Percentiles rank a stretch among this genome's conserved stretches.
phyloP scores from a whole-genome alignment of 2,329 filamentous ascomycete species.

The Hypoxylon sp. region DNA sequence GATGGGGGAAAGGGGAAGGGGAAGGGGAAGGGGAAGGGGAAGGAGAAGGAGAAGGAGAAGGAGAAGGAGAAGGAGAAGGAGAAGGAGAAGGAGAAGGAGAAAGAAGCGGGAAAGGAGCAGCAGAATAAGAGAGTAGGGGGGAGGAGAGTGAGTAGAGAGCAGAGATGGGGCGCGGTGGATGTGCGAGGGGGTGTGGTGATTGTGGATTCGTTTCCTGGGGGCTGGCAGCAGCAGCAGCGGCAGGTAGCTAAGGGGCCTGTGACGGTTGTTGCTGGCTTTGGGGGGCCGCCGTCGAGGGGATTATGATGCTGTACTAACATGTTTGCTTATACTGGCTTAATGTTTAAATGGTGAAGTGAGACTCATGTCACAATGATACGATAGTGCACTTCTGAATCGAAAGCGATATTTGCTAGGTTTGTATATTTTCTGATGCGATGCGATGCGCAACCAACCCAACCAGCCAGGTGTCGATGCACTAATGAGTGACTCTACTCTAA shows the following conservation, averaged over 20 bases:
- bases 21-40: slow-evolving; percentile 5
- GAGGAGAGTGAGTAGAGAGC: slow-evolving; percentile 57
- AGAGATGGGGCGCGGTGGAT: slow-evolving; percentile 65
- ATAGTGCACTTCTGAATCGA: not conserved
- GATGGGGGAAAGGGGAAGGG: not conserved
- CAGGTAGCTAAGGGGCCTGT: slow-evolving; percentile 37
- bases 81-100: slow-evolving; percentile 34
- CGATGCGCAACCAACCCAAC: not conserved
- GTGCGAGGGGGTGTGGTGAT: slow-evolving; percentile 54
- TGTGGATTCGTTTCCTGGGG: slow-evolving; percentile 53
- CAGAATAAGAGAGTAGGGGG: slow-evolving; percentile 25
- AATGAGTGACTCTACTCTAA: slow-evolving; percentile 17
- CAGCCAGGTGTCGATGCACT: not conserved
- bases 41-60: slow-evolving; percentile 17
- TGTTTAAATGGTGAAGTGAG: not conserved
- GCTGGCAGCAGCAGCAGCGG: slow-evolving; percentile 7
- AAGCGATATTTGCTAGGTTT: not conserved
- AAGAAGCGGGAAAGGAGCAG: slow-evolving; percentile 14
- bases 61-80: slow-evolving; percentile 22
- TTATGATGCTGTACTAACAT: slow-evolving; percentile 9
- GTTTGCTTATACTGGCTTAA: not conserved
- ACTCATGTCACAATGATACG: not conserved
- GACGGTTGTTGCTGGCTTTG: slow-evolving; percentile 52
- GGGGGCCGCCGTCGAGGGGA: slow-evolving; percentile 41
- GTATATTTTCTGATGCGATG: not conserved